phyloP scores from a whole-genome alignment of 345 rosid genomes.

The Anastatica hierochuntica region DNA sequence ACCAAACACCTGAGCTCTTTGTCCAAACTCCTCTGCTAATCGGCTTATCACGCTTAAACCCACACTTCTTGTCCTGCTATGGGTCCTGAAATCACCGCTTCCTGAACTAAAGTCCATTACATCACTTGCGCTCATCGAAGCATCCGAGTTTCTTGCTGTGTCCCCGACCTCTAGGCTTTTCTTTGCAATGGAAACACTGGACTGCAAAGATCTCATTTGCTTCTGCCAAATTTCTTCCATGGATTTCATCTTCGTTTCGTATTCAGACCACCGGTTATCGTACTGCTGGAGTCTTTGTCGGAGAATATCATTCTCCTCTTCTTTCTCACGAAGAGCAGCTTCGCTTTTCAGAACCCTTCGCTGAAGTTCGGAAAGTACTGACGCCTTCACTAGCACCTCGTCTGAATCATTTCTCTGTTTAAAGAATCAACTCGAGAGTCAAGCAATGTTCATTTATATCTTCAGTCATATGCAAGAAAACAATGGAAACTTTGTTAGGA shows the following conservation, averaged over 20 bases:
- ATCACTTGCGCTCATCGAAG: conserved; percentile 73
- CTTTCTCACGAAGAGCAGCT: conserved; percentile 79
- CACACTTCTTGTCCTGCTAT: conserved; percentile 43
- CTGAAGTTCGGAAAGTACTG: conserved; percentile 83
- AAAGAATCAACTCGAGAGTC: not conserved
- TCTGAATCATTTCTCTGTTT: conserved; percentile 58
- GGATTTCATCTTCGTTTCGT: conserved; percentile 92
- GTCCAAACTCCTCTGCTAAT: conserved; percentile 89
- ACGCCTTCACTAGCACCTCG: conserved; percentile 80
- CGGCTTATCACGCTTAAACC: conserved; percentile 82
- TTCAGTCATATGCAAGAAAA: not conserved
- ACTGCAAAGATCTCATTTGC: conserved; percentile 93
- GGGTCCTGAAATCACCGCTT: conserved; percentile 40
- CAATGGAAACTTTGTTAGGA: conserved; percentile 9
- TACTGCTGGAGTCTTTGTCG: conserved; percentile 91
- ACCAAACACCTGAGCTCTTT: conserved; percentile 90
- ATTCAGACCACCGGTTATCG: conserved; percentile 96
- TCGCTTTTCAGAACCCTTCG: conserved; percentile 91
- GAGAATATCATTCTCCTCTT: conserved; percentile 92
- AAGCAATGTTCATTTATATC: not conserved
- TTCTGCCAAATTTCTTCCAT: conserved; percentile 99
- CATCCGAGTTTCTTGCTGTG: conserved; percentile 81
- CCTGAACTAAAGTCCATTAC: conserved; percentile 77
- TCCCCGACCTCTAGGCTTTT: conserved; percentile 82
- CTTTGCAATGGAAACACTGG: conserved; percentile 94